These are phyloP conservation scores for Fusarium napiforme DNA, from an alignment of 2,329 filamentous ascomycete species.

Conservation along the genomic window DNA sequence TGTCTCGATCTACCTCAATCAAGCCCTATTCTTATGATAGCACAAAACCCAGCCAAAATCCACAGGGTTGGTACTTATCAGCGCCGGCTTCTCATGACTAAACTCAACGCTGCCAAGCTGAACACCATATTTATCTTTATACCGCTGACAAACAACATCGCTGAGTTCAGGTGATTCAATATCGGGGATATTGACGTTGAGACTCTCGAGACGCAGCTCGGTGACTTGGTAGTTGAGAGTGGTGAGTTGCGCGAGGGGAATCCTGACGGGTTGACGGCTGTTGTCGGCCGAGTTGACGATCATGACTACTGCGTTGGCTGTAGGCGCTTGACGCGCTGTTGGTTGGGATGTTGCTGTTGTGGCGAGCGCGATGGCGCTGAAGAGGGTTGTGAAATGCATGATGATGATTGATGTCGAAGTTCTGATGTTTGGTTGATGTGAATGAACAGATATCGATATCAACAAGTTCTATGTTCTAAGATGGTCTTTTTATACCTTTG, in stretches of 20 bases:
- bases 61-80: slow-evolving; percentile 31
- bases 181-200: slow-evolving; percentile 12
- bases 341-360: slow-evolving; percentile 3
- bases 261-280: slow-evolving; percentile 25
- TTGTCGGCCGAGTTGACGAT: slow-evolving; percentile 11
- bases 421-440: background rate
- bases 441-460: background rate
- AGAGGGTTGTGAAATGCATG: slow-evolving; percentile 22
- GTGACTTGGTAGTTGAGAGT: slow-evolving; percentile 18
- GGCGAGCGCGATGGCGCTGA: slow-evolving; percentile 13
- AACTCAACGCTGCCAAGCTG: slow-evolving; percentile 29
- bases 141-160: slow-evolving; percentile 27
- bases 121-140: slow-evolving; percentile 27
- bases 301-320: slow-evolving; percentile 15
- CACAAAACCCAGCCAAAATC: slow-evolving; percentile 31
- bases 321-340: slow-evolving; percentile 3
- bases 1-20: no score
- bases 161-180: slow-evolving; percentile 5
- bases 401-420: background rate
- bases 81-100: slow-evolving; percentile 14
- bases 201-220: slow-evolving; percentile 11
- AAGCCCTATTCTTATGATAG: slow-evolving; percentile 17
- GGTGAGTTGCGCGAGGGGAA: slow-evolving; percentile 29
- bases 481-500: background rate
- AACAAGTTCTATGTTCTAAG: fast-evolving